A percentile compares a stretch with the other conserved stretches of the same genome.
These are phyloP conservation scores for Suillus americanus DNA, from an alignment of 768 basidiomycete species.

Conservation along the genomic window DNA sequence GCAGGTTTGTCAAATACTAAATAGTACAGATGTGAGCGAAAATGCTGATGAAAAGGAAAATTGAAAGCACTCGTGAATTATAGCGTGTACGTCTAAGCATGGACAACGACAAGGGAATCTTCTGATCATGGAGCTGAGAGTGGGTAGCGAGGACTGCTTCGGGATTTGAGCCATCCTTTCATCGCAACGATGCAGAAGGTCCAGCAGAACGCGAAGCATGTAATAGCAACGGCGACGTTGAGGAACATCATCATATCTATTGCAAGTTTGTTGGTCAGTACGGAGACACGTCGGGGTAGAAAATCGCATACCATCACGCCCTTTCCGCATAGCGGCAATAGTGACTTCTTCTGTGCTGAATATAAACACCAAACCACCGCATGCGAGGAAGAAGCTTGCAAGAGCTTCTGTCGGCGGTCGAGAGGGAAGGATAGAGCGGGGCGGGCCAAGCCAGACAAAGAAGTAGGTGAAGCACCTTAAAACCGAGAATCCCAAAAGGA, in stretches of 20 bases:
- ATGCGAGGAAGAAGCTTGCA: conserved; percentile 82
- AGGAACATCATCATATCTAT: conserved; percentile 89
- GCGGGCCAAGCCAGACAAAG: conserved; percentile 88
- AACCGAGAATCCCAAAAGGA: conserved; percentile 75
- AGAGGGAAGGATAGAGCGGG: conserved; percentile 81
- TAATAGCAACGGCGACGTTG: conserved; percentile 81
- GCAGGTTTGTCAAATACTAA: background rate
- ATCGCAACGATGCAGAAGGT: conserved; percentile 69
- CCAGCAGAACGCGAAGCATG: conserved; percentile 88
- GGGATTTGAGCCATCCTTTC: conserved; percentile 76
- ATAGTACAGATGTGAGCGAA: background rate
- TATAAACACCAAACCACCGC: conserved; percentile 88
- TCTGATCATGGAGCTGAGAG: conserved; percentile 9
- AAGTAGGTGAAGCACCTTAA: conserved; percentile 90
- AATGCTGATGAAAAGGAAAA: background rate
- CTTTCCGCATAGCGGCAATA: conserved; percentile 87
- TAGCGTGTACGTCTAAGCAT: background rate
- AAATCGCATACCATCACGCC: conserved; percentile 66
- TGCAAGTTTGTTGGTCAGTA: conserved; percentile 2
- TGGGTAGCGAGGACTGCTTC: conserved; percentile 28
- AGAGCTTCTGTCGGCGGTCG: conserved; percentile 93
- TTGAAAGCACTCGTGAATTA: background rate
- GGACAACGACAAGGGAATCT: background rate
- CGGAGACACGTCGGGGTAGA: background rate
- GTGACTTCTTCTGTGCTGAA: conserved; percentile 89